Evolutionary conservation across 1,284 basidiomycete genomes (phyloP).

Genomic region (Marasmius fiardii): DNA sequence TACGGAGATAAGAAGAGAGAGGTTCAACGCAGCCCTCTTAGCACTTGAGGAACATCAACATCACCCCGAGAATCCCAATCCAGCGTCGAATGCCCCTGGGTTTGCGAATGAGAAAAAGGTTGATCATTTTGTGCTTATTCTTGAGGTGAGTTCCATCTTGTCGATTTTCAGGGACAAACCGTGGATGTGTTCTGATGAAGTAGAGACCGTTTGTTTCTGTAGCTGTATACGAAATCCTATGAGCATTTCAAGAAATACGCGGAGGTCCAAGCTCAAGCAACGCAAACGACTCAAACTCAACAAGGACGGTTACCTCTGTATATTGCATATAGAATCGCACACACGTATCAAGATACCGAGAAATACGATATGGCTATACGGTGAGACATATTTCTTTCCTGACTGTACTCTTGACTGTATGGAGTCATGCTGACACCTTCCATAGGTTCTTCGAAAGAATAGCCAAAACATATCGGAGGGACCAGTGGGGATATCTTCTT

Average conservation of each 20-base stretch:
- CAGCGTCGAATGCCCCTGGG: slow-evolving; percentile 40
- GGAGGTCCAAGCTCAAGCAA: slow-evolving; percentile 21
- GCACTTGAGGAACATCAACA: background rate
- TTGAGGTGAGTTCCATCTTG: slow-evolving; percentile 59
- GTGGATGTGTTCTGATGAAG: too few relatives aligned
- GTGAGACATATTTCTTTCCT: slow-evolving; percentile 32
- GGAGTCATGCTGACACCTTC: too few relatives aligned
- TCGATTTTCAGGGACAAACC: background rate
- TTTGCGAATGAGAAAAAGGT: slow-evolving; percentile 87
- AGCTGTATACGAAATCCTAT: slow-evolving; percentile 91
- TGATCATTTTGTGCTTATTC: slow-evolving; percentile 75
- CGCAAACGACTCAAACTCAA: slow-evolving; percentile 36
- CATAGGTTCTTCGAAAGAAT: slow-evolving; percentile 83
- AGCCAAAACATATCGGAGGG: slow-evolving; percentile 77
- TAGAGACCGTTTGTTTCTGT: background rate
- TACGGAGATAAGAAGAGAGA: slow-evolving; percentile 69
- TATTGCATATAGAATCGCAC: slow-evolving; percentile 84
- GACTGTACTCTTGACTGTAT: slow-evolving; percentile 24
- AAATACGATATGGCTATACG: slow-evolving; percentile 83
- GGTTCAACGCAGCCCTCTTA: slow-evolving; percentile 54
- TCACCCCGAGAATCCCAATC: background rate
- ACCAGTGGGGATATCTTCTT: slow-evolving; percentile 74
- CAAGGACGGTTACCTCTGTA: slow-evolving; percentile 75
- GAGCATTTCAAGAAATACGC: slow-evolving; percentile 82
- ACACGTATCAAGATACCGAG: slow-evolving; percentile 72